Base-by-base conservation (phyloP, 306 rosid species). In the Ormosia semicastrata region DNA sequence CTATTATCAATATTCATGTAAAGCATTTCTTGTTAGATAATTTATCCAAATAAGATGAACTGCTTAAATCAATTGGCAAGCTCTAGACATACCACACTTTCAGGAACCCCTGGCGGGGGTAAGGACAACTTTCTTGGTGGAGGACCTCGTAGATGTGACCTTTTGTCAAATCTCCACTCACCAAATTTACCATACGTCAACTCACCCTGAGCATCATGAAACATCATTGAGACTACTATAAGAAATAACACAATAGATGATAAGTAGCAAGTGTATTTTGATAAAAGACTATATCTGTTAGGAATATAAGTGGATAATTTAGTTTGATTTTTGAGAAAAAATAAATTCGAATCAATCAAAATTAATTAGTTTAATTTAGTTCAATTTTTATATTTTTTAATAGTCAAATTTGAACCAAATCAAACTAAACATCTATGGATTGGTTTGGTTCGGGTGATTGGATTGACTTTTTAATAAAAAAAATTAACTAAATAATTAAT, bases 81-180 rank as follows among this genome's bases (percentile, higher is more conserved):
- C 32, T 33, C 39, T 43, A 64, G 67, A 87, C 97, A 81, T 96
- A 96, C 99, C 99, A 96, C 99, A 63, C 98, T 96, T 91, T 92
- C 97, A 54, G 99, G 99, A 79, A 93, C 99, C 36, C 98, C 98
- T 0, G 92, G 92, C 57, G 99, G 99, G 68, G 99, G 98, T 83
- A 96, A 82, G 66, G 98, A 44, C 60, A 93, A 82, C 83, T 96
- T 92, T 81, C 68, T 89, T 1, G 99, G 98, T 1, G 89, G 92
- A 56, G 99, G 97, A 77, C 97, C 97, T 77, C 87, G 87, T 37
- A 93, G 87, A 87, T 89, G 87, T 11, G 98, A 92, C 71, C 98
- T 91, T 86, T 96, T 96, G 91, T 96, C 99, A 54, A 96, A 96
- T 87, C 99, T 81, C 98, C 99, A 96, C 84, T 93, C 98, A 29